These are phyloP conservation scores for Sonneratia caseolaris DNA, from an alignment of 345 rosid species.

Conservation along the genomic window DNA sequence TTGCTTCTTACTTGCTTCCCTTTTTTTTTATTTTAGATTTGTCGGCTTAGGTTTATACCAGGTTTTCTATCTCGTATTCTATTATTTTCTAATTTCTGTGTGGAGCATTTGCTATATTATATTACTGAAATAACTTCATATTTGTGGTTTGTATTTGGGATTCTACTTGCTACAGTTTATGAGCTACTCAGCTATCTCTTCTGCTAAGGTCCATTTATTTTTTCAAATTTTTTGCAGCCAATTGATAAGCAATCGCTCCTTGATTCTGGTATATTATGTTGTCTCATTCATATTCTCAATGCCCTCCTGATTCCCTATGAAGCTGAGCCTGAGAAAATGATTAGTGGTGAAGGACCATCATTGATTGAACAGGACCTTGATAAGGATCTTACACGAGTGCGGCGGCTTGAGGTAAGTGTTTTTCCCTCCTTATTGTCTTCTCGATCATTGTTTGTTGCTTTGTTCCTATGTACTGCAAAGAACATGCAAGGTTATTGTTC, in stretches of 20 bases:
- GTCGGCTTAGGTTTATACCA: neutral
- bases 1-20: neutral
- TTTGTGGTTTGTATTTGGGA: neutral
- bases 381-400: slow-evolving; percentile 32
- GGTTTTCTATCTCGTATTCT: neutral
- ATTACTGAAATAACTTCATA: neutral
- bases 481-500: neutral
- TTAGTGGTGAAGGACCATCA: slow-evolving; percentile 24
- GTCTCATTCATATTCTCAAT: slow-evolving; percentile 79
- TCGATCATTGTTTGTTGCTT: neutral
- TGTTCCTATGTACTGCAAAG: neutral
- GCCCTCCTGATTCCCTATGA: slow-evolving; percentile 58
- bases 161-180: neutral
- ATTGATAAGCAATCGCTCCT: slow-evolving; percentile 92
- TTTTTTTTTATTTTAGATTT: neutral
- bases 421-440: neutral
- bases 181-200: neutral
- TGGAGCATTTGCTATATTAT: neutral
- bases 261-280: slow-evolving; percentile 97
- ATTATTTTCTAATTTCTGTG: neutral
- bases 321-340: slow-evolving; percentile 23
- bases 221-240: slow-evolving; percentile 50
- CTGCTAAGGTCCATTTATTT: slow-evolving; percentile 3
- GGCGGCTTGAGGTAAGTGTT: slow-evolving; percentile 72
- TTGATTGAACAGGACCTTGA: slow-evolving; percentile 31